Conservation (phyloP, 2,329 filamentous ascomycete species). For the Cladosporium halotolerans region DNA sequence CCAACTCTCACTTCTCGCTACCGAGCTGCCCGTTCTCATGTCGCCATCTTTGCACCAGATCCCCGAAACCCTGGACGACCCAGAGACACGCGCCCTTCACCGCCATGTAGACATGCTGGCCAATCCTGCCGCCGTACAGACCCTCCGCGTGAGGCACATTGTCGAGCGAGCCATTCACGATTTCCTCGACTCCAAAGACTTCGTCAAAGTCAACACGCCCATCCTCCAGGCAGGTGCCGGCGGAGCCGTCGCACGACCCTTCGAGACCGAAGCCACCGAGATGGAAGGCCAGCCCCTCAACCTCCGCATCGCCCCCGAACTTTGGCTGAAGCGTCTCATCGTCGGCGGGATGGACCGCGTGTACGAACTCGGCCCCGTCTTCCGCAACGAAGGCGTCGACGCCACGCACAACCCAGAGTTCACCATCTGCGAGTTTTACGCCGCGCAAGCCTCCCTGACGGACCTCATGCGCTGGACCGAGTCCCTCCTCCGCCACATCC, state of each 20-base stretch:
- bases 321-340: slow-evolving; percentile 89
- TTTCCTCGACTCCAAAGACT: slow-evolving; percentile 64
- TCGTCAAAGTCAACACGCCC: slow-evolving; percentile 86
- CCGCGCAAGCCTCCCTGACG: slow-evolving; percentile 70
- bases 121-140: slow-evolving; percentile 60
- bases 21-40: slow-evolving; percentile 62
- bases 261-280: slow-evolving; percentile 72
- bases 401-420: slow-evolving; percentile 95
- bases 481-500: slow-evolving; percentile 40
- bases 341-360: slow-evolving; percentile 82
- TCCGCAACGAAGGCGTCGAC: slow-evolving; percentile 85
- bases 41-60: slow-evolving; percentile 75
- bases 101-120: slow-evolving; percentile 85
- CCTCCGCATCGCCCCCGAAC: slow-evolving; percentile 83
- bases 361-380: slow-evolving; percentile 88
- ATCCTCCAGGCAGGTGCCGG: slow-evolving; percentile 76
- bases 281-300: slow-evolving; percentile 65
- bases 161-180: slow-evolving; percentile 69
- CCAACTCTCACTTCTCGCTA: slow-evolving; percentile 67
- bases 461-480: slow-evolving; percentile 73
- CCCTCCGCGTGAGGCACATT: slow-evolving; percentile 65
- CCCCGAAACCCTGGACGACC: slow-evolving; percentile 62
- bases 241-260: slow-evolving; percentile 83
- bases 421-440: slow-evolving; percentile 95
- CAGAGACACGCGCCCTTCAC: slow-evolving; percentile 65